Percentiles rank a stretch among this genome's conserved stretches.
Evolutionary conservation across 2,329 filamentous ascomycete species (phyloP).

Genomic region (Pseudonectria buxi): DNA sequence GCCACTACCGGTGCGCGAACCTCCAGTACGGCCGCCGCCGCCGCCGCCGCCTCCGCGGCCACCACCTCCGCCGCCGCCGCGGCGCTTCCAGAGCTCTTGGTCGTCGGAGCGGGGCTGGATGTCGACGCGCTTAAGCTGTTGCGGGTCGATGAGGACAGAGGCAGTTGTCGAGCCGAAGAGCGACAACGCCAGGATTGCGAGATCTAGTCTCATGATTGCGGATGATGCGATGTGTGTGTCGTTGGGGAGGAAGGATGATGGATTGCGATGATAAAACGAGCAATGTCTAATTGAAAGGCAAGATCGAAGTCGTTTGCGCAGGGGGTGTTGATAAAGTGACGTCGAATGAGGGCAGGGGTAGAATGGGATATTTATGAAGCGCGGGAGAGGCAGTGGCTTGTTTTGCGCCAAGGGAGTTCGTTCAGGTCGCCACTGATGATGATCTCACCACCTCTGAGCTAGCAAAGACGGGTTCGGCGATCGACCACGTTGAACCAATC

Average conservation of each 20-base stretch:
- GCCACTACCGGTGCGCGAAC: conserved; percentile 17
- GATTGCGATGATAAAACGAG: no score
- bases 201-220: conserved; percentile 26
- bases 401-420: no score
- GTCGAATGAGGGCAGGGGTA: no score
- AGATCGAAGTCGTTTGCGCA: no score
- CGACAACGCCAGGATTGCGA: conserved; percentile 23
- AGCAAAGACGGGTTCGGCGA: no score
- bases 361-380: no score
- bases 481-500: no score
- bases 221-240: conserved; percentile 9
- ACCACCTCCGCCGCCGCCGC: conserved; percentile 52
- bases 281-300: no score
- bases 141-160: conserved; percentile 16
- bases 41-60: conserved; percentile 34
- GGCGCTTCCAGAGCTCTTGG: conserved; percentile 51
- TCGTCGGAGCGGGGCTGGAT: conserved; percentile 19
- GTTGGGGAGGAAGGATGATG: not conserved
- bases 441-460: no score
- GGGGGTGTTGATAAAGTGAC: no score
- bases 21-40: conserved; percentile 3
- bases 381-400: no score
- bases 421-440: no score
- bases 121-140: conserved; percentile 19
- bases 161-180: conserved; percentile 23